Conservation (phyloP, 352 stramenopile species). For the Phytophthora tubulina region DNA sequence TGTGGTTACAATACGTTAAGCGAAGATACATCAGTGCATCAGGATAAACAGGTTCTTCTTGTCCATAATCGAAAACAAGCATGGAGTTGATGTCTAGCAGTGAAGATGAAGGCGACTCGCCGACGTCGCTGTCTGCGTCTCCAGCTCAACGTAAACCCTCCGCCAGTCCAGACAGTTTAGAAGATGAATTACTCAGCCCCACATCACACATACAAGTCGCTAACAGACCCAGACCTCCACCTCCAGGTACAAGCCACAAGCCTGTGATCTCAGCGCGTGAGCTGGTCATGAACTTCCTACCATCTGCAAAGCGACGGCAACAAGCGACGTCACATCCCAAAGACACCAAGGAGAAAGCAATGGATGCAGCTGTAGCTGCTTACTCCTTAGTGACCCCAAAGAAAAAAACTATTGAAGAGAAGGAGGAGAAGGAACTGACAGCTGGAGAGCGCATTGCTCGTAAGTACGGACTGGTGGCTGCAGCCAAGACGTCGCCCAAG, state of each 20-base stretch:
- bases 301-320: conserved; percentile 19
- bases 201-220: background rate
- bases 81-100: conserved; percentile 78
- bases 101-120: conserved; percentile 52
- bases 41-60: conserved; percentile 10
- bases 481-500: conserved; percentile 21
- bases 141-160: background rate
- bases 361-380: conserved; percentile 21
- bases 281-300: conserved; percentile 65
- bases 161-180: conserved; percentile 28
- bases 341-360: conserved; percentile 11
- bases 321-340: conserved; percentile 10
- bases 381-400: conserved; percentile 29
- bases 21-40: background rate
- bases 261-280: conserved; percentile 70
- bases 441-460: conserved; percentile 61
- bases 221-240: background rate
- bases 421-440: conserved; percentile 40
- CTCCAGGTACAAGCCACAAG: conserved; percentile 36
- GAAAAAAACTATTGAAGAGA: conserved; percentile 11
- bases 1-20: background rate
- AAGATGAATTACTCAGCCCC: conserved; percentile 27
- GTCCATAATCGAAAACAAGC: conserved; percentile 12
- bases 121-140: conserved; percentile 14
- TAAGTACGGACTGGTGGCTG: conserved; percentile 64